phyloP scores from a whole-genome alignment of 257 asterid genomes.

The Misopates orontium region DNA sequence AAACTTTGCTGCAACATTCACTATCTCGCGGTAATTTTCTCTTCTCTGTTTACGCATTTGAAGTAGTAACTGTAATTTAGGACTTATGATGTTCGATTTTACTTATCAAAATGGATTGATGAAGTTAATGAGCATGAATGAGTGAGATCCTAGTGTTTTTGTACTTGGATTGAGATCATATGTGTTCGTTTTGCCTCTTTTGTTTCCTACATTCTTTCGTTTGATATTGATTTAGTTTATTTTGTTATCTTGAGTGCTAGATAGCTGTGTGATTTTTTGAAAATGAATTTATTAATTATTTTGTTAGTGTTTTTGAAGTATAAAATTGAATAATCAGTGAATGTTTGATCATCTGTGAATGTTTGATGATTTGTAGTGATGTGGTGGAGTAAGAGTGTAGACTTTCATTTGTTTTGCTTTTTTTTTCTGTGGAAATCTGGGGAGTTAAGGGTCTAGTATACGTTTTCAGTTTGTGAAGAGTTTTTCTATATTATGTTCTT shows the following conservation, averaged over 20 bases:
- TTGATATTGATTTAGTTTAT: too few species aligned
- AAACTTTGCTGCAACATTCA: conserved; percentile 22
- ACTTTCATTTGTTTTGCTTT: conserved; percentile 11
- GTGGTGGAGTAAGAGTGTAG: too few species aligned
- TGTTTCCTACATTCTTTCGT: conserved; percentile 1
- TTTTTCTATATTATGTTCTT: neutral
- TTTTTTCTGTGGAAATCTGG: conserved; percentile 18
- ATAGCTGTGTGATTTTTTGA: conserved; percentile 15
- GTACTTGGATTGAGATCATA: conserved; percentile 4
- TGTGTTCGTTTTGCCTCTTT: neutral
- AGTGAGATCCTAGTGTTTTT: conserved; percentile 37
- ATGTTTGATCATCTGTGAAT: conserved; percentile 28
- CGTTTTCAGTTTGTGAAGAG: conserved; percentile 4
- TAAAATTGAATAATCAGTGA: conserved; percentile 24
- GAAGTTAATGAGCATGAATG: conserved; percentile 25
- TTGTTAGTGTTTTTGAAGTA: conserved; percentile 10
- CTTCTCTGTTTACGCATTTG: conserved; percentile 11
- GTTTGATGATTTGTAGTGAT: conserved; percentile 22
- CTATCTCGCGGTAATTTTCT: conserved; percentile 33
- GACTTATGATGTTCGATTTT: conserved; percentile 22
- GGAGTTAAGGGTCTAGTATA: conserved; percentile 19
- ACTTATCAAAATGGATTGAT: conserved; percentile 20
- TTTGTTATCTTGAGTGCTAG: conserved; percentile 3
- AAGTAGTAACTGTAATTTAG: neutral
- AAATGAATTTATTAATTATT: conserved; percentile 1